Conservation (phyloP, 495 filamentous ascomycete species). For the Daldinia childiae region DNA sequence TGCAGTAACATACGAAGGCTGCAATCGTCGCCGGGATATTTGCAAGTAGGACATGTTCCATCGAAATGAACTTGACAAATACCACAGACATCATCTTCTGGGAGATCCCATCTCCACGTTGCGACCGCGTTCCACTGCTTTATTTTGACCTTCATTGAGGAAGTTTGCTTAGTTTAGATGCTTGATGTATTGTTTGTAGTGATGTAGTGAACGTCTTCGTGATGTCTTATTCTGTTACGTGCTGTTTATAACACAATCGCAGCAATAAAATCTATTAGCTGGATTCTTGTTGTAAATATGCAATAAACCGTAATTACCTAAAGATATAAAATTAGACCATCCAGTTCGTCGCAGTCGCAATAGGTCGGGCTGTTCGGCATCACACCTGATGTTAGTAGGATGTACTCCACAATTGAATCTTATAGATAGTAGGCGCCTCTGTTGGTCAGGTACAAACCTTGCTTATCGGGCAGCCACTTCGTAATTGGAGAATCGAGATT, state of each 20-base stretch:
- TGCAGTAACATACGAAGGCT: slow-evolving; percentile 72
- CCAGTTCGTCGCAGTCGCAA: neutral
- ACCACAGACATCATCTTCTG: slow-evolving; percentile 96
- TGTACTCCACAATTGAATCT: slow-evolving; percentile 34
- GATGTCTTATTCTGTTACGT: neutral
- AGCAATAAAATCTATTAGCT: neutral
- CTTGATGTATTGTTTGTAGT: neutral
- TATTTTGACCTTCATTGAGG: slow-evolving; percentile 91
- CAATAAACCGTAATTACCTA: neutral
- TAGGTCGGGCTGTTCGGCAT: slow-evolving; percentile 1
- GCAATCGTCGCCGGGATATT: slow-evolving; percentile 97
- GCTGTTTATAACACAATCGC: neutral
- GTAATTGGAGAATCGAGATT: slow-evolving; percentile 27
- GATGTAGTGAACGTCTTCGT: neutral
- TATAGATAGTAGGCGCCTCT: slow-evolving; percentile 19
- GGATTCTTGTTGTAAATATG: neutral
- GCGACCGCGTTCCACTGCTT: slow-evolving; percentile 93
- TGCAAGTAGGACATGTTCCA: slow-evolving; percentile 96
- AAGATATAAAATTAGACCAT: neutral
- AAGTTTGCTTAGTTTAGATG: neutral
- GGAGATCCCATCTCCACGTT: slow-evolving; percentile 97
- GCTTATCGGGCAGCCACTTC: slow-evolving; percentile 26
- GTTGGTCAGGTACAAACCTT: slow-evolving; percentile 17
- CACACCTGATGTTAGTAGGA: slow-evolving; percentile 25
- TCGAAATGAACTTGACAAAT: slow-evolving; percentile 99